Evolutionary conservation across 176 grass and related monocot species (phyloP), one percentile per base, ranked within the genome.

Genomic region (Microstegium vimineum): DNA sequence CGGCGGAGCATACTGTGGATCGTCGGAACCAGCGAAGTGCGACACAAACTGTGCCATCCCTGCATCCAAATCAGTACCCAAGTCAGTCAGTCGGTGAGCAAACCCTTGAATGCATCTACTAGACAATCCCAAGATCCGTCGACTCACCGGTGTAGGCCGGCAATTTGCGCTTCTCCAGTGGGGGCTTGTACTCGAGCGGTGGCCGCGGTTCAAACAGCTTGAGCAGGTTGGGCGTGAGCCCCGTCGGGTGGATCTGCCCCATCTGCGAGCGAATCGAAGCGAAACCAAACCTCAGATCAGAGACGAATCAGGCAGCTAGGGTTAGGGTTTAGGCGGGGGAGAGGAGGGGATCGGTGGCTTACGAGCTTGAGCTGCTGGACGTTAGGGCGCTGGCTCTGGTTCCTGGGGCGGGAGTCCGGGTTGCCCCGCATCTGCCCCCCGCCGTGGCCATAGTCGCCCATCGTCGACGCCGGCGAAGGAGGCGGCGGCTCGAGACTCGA

Each of bases 191-290:
- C 62, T 94, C 91, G 45, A 97, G 76, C 23, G 91, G 91, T 10
- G 85, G 82, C 30, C 94, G 89, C 9, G 94, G 87, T 86, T 97
- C 89, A 68, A 97, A 97, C 71, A 97, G 89, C 94, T 91, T 97
- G 67, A 97, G 72, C 26, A 97, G 89, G 79, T 97, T 97, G 46
- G 91, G 15, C 26, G 94, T 97, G 60, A 97, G 91, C 32, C 91
- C 91, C 30, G 94, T 97, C 35, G 91, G 85, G 89, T 97, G 91
- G 69, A 86, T 88, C 82, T 93, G 91, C 27, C 94, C 94, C 70
- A 97, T 97, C 94, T 97, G 89, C 34, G 65, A 68, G 34, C 8
- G 34, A 68, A 37, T n/a, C n/a, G n/a, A n/a, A n/a, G 32, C 8
- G 14, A 85, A 56, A 69, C 27, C 37, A 17, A 77, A 84, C 32